Evolutionary conservation across 441 rosid genomes (phyloP), one percentile per base, ranked within the genome.

Genomic region (Eruca vesicaria): DNA sequence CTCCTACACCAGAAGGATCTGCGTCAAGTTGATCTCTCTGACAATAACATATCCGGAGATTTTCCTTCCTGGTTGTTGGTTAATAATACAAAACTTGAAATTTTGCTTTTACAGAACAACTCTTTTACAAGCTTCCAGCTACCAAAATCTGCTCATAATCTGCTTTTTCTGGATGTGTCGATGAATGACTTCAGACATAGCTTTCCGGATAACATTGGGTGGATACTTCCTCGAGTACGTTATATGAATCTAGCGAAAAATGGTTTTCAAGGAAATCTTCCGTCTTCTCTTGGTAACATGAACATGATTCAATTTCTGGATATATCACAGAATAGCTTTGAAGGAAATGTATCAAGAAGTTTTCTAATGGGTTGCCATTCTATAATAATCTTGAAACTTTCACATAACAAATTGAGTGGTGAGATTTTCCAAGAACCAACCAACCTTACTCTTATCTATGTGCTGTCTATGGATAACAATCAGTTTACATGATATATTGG

Each of bases 61-160:
- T 59, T 78, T 31, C 80, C 70, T 16, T 21, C 19, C 0, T 78
- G 80, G 82, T 1, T 81, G 3, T 4, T 78, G n/a, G 32, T 12
- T 0, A 75, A 75, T 50, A 75, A 75, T 35, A 53, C 63, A 1
- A n/a, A 58, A 20, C 32, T 81, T 12, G 7, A 63, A 21, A 2
- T 0, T 53, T 19, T 75, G 41, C 9, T 33, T 35, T 2, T 78
- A 2, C 14, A 0, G 14, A 75, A 58, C 1, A 75, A 81, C 43
- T 19, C 3, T 0, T 14, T 78, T 4, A 2, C 53, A 0, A 52
- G 56, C 10, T 71, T 78, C 29, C 81, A 19, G 50, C 38, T 78
- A 8, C 74, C 74, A 0, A 33, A 48, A 9, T 7, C 8, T 33
- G 9, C 12, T 16, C 41, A 35, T 35, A 35, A 35, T 35, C 12